Base-by-base conservation (phyloP, 1,139 yeast genomes). In the Hansenula sp. region DNA sequence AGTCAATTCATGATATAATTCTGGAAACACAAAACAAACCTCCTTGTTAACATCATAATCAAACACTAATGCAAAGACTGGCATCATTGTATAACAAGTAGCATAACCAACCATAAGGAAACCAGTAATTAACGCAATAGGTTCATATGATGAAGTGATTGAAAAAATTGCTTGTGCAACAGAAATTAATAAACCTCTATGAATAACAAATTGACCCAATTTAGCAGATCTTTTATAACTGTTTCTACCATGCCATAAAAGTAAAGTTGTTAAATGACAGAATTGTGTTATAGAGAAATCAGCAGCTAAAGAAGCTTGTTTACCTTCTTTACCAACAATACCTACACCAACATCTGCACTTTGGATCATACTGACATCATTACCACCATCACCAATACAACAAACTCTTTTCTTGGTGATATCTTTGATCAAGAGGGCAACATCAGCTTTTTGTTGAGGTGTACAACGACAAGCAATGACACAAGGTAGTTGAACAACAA, bases 271-370 rank as follows among this genome's bases (percentile, higher is more conserved):
- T 46, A 94, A 65, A 60, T 87, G 88, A 56, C 95, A 87, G 60
- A 94, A 94, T 62, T 90, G 96, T 32, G 89, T 84, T 41, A 94
- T 79, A 29, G 96, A 87, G 62, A 90, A 94, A 63, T 94, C 99
- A 0, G 98, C 98, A 3, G 97, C 96, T 41, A 94, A 68, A 1
- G 97, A 88, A 0, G 98, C 98, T 61, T 94, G 99, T 51, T 83
- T 83, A 24, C 99, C 99, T 62, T 94, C 99, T 60, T 94, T 94
- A 32, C 99, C 99, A 21, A 92, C 98, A 52, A 94, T 92, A 41
- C 99, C 99, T 31, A 94, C 96, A 43, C 99, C 99, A 11, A 94
- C 96, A 66, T 94, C 96, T 0, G 99, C 98, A 53, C 95, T 86
- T 64, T 92, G 98, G 52, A 94, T 94, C 99, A 94, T 94, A 55